These are phyloP conservation scores for Fusarium equiseti DNA, from an alignment of 2,329 filamentous ascomycete genomes.

Conservation along the genomic window DNA sequence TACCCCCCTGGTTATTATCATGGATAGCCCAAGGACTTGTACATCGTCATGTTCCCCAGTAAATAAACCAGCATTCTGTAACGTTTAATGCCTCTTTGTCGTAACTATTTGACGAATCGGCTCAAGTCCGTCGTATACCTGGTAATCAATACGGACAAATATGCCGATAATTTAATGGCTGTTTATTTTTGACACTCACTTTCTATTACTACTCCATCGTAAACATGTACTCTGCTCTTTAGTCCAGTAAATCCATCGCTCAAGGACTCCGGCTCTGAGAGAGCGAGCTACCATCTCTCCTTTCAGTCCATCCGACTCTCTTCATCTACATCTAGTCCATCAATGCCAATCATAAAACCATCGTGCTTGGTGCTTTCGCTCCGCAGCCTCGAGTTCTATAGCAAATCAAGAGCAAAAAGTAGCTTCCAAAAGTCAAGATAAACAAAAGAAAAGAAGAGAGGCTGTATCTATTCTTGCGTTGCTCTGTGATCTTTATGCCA, in stretches of 20 bases:
- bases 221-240: slow-evolving; percentile 70
- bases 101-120: slow-evolving; percentile 19
- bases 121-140: not conserved
- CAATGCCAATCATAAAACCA: slow-evolving; percentile 14
- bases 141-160: not conserved
- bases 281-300: slow-evolving; percentile 60
- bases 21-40: not conserved
- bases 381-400: slow-evolving; percentile 42
- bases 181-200: not conserved
- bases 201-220: not conserved
- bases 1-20: slow-evolving; percentile 13
- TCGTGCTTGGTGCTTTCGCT: slow-evolving; percentile 50
- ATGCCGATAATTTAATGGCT: not conserved
- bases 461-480: slow-evolving; percentile 66
- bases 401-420: slow-evolving; percentile 2
- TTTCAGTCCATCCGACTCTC: slow-evolving; percentile 34
- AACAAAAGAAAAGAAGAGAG: slow-evolving; percentile 1
- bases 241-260: slow-evolving; percentile 71
- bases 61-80: not conserved
- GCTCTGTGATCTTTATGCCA: slow-evolving; percentile 71
- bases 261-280: slow-evolving; percentile 72
- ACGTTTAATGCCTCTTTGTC: slow-evolving; percentile 13
- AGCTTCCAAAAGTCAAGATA: not conserved
- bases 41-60: slow-evolving; percentile 9
- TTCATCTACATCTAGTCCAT: slow-evolving; percentile 11